phyloP scores from a whole-genome alignment of 2,329 filamentous ascomycete genomes.

The Pestalotiopsis sp. region DNA sequence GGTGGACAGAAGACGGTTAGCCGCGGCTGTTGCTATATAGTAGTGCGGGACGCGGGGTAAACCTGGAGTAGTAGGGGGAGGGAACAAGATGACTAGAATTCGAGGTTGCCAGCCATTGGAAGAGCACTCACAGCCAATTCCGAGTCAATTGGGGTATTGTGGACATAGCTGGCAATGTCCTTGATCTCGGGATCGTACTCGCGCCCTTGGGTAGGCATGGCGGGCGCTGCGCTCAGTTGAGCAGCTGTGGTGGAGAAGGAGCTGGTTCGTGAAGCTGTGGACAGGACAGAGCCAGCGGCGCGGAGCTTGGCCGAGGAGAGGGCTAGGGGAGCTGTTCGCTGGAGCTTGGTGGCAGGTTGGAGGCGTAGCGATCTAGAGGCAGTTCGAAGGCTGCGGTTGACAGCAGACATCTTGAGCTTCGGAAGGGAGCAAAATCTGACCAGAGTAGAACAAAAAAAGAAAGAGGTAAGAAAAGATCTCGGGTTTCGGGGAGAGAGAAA shows the following conservation, averaged over 20 bases:
- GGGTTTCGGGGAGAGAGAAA: not conserved
- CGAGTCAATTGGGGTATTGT: slow-evolving; percentile 87
- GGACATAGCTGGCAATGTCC: slow-evolving; percentile 94
- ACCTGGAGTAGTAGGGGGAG: not conserved
- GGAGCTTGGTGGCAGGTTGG: slow-evolving; percentile 35
- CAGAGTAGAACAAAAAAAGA: not conserved
- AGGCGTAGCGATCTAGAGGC: slow-evolving; percentile 56
- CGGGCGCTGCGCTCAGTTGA: slow-evolving; percentile 49
- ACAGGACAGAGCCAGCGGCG: slow-evolving; percentile 26
- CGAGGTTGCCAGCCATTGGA: not conserved
- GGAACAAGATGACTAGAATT: not conserved
- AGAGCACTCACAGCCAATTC: slow-evolving; percentile 78
- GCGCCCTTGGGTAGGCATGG: slow-evolving; percentile 51
- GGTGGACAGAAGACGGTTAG: slow-evolving; percentile 27
- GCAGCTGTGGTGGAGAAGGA: slow-evolving; percentile 53
- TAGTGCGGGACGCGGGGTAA: slow-evolving; percentile 18
- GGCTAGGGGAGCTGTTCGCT: slow-evolving; percentile 36
- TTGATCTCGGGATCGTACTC: slow-evolving; percentile 90
- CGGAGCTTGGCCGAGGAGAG: slow-evolving; percentile 27
- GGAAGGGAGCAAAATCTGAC: not conserved
- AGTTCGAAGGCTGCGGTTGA: slow-evolving; percentile 55
- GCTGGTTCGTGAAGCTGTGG: slow-evolving; percentile 34
- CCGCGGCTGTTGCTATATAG: slow-evolving; percentile 17
- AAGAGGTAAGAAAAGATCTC: not conserved
- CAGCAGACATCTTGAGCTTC: slow-evolving; percentile 48